Percentiles rank a stretch among this genome's conserved stretches.
phyloP scores from a whole-genome alignment of 202 grass and related monocot species.

The Sporobolus alterniflorus region DNA sequence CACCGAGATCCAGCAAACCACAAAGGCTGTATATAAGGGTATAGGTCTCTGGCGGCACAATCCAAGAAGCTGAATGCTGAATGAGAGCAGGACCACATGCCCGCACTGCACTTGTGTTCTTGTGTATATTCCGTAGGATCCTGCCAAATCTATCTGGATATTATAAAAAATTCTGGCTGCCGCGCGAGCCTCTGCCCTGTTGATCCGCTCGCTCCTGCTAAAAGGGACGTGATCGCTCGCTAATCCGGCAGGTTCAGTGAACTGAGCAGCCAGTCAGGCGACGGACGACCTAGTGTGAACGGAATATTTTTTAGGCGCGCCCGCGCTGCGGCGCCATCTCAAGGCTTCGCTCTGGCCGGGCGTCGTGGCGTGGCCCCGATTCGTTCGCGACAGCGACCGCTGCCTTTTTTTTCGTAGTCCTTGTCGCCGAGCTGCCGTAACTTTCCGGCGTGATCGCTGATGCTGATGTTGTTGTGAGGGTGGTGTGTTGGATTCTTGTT shows the following conservation, averaged over 20 bases:
- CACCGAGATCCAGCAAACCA: no score
- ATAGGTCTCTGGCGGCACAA: background rate
- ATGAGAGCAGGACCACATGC: background rate
- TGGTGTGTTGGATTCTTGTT: conserved; percentile 11
- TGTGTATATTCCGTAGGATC: conserved; percentile 13
- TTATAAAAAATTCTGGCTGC: conserved; percentile 9
- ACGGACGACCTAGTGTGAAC: conserved; percentile 34
- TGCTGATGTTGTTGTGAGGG: background rate
- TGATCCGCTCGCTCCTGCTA: conserved; percentile 8
- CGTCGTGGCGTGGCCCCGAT: background rate
- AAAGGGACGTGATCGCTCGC: background rate
- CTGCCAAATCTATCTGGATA: conserved; percentile 13
- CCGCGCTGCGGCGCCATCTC: no score
- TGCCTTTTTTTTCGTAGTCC: background rate
- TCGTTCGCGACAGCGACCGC: conserved; percentile 8
- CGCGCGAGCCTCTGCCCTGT: conserved; percentile 12
- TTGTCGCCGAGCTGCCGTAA: conserved; percentile 24
- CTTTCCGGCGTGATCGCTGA: conserved; percentile 17
- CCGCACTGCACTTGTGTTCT: background rate
- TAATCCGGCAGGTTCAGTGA: conserved; percentile 31
- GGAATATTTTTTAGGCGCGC: conserved; percentile 19
- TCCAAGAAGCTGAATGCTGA: background rate
- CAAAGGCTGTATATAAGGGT: no score
- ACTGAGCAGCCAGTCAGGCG: background rate
- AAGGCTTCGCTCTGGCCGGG: no score